Percentiles rank a stretch among this genome's conserved stretches.
Conservation (phyloP, 2,329 filamentous ascomycete species). For the Cordyceps cicadae region DNA sequence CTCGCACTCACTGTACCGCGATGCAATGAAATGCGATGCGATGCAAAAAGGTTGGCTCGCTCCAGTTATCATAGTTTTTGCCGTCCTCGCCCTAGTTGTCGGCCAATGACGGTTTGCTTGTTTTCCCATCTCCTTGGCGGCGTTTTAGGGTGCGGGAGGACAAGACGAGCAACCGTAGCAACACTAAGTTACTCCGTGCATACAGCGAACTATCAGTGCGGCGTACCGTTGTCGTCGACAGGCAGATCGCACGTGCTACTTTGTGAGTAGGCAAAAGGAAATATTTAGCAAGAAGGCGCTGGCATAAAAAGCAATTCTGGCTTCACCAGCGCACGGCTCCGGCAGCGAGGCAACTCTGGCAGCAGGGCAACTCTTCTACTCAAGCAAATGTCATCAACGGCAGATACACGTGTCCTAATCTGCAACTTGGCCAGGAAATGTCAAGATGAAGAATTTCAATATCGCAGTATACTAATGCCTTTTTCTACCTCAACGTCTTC, state of each 20-base stretch:
- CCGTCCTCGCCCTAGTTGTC: not conserved
- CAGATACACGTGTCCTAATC: not conserved
- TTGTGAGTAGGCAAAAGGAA: not conserved
- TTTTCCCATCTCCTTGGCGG: not conserved
- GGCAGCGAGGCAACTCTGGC: not conserved
- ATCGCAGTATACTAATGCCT: not conserved
- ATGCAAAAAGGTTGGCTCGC: not conserved
- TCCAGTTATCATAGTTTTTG: conserved; percentile 4
- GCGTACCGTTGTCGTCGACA: not conserved
- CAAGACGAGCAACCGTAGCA: too few species aligned
- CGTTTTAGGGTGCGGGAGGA: not conserved
- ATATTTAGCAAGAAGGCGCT: not conserved
- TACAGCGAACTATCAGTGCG: not conserved
- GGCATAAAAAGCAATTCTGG: not conserved
- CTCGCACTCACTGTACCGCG: not conserved
- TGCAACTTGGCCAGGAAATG: not conserved
- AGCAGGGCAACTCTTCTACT: not conserved
- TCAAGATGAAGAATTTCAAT: not conserved
- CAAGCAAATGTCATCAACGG: not conserved
- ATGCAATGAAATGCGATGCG: not conserved
- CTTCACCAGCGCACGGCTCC: not conserved
- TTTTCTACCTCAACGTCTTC: not conserved
- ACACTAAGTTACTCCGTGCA: too few species aligned
- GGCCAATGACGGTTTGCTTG: not conserved
- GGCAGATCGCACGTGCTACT: not conserved